These are phyloP conservation scores for Pyrrhoderma lamaoense DNA, from an alignment of 1,284 basidiomycete species.

Conservation along the genomic window DNA sequence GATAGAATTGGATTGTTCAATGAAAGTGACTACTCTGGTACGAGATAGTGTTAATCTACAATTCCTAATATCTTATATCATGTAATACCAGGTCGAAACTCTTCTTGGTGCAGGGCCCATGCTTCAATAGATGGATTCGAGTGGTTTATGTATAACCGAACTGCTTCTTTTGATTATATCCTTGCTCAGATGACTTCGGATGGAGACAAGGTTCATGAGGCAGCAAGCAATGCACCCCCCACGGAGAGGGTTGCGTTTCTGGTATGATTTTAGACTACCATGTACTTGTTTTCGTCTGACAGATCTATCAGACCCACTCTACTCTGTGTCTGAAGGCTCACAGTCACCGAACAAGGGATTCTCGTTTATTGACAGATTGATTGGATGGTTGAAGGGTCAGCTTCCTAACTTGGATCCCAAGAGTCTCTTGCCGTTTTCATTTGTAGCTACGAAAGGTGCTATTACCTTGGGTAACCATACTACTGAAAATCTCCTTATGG, in stretches of 20 bases:
- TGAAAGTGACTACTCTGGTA: too few species aligned
- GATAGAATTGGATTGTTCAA: constrained; percentile 38
- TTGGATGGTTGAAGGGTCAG: constrained; percentile 49
- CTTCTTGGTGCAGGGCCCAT: constrained; percentile 58
- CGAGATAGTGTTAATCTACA: too few species aligned
- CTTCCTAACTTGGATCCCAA: constrained; percentile 67
- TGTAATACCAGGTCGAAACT: constrained; percentile 27
- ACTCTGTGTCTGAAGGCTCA: too few species aligned
- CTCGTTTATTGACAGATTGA: constrained; percentile 35
- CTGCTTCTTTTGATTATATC: constrained; percentile 81
- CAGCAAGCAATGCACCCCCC: constrained; percentile 4
- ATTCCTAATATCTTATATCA: constrained; percentile 28
- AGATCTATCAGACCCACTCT: too few species aligned
- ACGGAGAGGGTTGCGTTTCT: not conserved
- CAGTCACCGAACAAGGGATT: constrained; percentile 35
- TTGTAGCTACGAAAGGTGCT: constrained; percentile 66
- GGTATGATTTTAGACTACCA: not conserved
- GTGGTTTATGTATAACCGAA: constrained; percentile 87
- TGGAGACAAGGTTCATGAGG: constrained; percentile 11
- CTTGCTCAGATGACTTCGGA: constrained; percentile 59
- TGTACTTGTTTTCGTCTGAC: not conserved
- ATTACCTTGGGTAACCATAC: constrained; percentile 80
- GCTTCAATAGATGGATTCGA: constrained; percentile 78
- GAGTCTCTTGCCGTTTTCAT: constrained; percentile 74
- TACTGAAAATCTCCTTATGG: constrained; percentile 73